A percentile compares a stretch with the other conserved stretches of the same genome.
These are phyloP conservation scores for Komagataella mondaviorum DNA, from an alignment of 805 yeast species.

Conservation along the genomic window DNA sequence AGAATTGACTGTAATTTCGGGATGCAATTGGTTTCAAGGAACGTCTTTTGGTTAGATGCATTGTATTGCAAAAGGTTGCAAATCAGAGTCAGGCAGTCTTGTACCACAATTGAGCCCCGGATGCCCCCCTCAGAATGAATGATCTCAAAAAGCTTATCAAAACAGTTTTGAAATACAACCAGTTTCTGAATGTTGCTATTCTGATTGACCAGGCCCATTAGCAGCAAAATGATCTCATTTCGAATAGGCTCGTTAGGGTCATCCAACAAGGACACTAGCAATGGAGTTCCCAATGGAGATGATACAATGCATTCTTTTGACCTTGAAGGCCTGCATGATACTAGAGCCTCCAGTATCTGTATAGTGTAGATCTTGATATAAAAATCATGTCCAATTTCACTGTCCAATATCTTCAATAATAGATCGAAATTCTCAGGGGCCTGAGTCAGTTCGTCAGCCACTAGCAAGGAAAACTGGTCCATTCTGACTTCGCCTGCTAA, in stretches of 20 bases:
- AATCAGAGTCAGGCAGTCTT: conserved; percentile 72
- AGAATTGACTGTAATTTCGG: conserved; percentile 50
- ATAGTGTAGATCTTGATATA: conserved; percentile 71
- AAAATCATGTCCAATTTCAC: conserved; percentile 39
- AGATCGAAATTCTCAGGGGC: conserved; percentile 31
- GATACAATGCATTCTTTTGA: conserved; percentile 63
- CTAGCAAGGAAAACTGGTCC: conserved; percentile 89
- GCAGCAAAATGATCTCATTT: conserved; percentile 74
- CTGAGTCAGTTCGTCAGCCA: conserved; percentile 85
- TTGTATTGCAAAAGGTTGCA: conserved; percentile 67
- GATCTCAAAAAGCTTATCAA: conserved; percentile 69
- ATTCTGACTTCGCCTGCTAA: conserved; percentile 37
- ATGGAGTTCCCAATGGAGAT: conserved; percentile 70
- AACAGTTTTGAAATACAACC: conserved; percentile 89
- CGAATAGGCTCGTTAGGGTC: conserved; percentile 74
- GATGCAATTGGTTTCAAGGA: conserved; percentile 74
- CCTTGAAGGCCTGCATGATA: conserved; percentile 58
- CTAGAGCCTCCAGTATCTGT: conserved; percentile 74
- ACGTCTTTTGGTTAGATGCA: conserved; percentile 79
- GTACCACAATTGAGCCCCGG: conserved; percentile 80
- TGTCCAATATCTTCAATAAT: conserved; percentile 33
- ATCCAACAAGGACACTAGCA: conserved; percentile 48
- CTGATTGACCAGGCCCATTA: conserved; percentile 71
- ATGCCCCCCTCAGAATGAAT: conserved; percentile 82
- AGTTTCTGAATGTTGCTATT: conserved; percentile 81